Evolutionary conservation across 768 basidiomycete genomes (phyloP), one percentile per base, ranked within the genome.

Genomic region (Panaeolus cyanescens): DNA sequence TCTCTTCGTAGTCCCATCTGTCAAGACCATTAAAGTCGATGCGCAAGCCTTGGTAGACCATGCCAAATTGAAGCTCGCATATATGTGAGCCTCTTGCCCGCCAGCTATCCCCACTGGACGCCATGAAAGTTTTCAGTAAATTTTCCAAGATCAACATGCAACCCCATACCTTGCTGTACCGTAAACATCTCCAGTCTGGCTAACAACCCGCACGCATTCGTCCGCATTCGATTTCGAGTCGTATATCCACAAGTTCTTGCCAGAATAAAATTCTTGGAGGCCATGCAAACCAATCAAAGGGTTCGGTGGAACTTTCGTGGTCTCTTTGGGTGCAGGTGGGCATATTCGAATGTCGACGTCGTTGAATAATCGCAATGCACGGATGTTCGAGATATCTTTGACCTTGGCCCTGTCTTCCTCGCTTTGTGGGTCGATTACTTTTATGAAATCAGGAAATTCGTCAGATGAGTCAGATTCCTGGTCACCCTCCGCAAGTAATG

Each of bases 1-100:
- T 79, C 69, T 93, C 88, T 12, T 60, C 67, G 56, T 80, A 83
- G 68, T 91, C 89, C 85, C 88, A 93, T 30, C 86, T 80, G 72
- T 93, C 91, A 55, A 87, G 72, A 3, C 90, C 91, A 36, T 89
- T 89, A 68, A 93, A 93, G 68, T 88, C 84, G 32, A 93, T 87
- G 60, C 78, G 85, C 81, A 92, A 81, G 7, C 80, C 82, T 17
- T 82, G 81, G 19, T 77, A 77, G 3, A 81, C 77, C 71, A 92
- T 79, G 65, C 83, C 88, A 66, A 88, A 84, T 67, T 92, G 91
- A 34, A 93, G 77, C 71, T 92, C 91, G 62, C 81, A 83, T 5
- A 93, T 83, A 67, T 90, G 89, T 22, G 85, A 77, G 1, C 81
- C 88, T 53, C 86, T 79, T 10, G 88, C 88, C 19, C 92, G 84